These are phyloP conservation scores for Chondrus crispus DNA, from an alignment of 23 red algal species.

Conservation along the genomic window DNA sequence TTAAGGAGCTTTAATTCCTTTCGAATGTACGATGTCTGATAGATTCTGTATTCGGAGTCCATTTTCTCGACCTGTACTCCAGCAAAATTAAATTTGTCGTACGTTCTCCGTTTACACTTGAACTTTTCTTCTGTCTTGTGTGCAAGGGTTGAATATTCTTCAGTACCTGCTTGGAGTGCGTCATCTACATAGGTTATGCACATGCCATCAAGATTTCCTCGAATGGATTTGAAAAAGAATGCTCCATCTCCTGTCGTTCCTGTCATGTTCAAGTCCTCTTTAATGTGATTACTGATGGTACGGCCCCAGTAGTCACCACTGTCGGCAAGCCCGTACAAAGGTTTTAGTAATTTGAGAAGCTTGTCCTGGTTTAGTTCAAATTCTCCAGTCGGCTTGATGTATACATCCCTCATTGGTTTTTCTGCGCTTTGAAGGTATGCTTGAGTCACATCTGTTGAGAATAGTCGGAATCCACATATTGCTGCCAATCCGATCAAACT, in stretches of 20 bases:
- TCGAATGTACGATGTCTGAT: background rate
- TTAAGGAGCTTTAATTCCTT: background rate
- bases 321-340: slow-evolving; percentile 15
- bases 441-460: slow-evolving; percentile 3
- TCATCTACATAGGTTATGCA: slow-evolving; percentile 17
- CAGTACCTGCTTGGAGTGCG: background rate
- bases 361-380: background rate
- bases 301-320: background rate
- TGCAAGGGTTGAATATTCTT: background rate
- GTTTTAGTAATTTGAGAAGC: background rate
- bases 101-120: background rate
- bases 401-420: background rate
- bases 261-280: background rate
- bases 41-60: background rate
- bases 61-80: background rate
- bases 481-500: background rate
- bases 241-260: background rate
- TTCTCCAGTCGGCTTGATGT: background rate
- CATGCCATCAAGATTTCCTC: background rate
- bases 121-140: background rate
- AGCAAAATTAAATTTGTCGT: background rate
- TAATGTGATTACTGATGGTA: background rate
- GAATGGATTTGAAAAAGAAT: slow-evolving; percentile 5
- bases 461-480: slow-evolving; percentile 12
- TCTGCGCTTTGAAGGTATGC: background rate